Evolutionary conservation across 352 stramenopile species (phyloP), one percentile per base, ranked within the genome.

Genomic region (Globisporangium rhizosaccharum): DNA sequence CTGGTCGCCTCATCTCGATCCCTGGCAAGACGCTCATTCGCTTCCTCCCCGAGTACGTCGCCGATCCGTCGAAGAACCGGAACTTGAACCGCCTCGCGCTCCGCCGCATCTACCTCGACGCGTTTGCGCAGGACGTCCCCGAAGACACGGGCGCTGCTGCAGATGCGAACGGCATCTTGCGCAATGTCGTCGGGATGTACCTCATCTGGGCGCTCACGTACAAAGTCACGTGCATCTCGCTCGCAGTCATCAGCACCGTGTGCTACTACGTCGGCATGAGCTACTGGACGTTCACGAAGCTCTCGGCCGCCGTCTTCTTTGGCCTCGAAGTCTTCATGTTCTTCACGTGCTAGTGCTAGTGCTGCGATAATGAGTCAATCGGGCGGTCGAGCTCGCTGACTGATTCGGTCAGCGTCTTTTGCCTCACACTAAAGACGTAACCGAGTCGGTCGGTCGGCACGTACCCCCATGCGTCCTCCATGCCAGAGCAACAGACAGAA

Each of bases 41-140:
- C 11, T 94, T 85, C 62, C 70, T 94, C 28, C 84, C 84, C 0
- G 73, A 92, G 63, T 92, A 79, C 64, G 72, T 82, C 44, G 55
- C 70, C 10, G 79, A 94, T 52, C 78, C 76, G 45, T 66, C 70
- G 23, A 75, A 88, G 70, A 90, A 84, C 60, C 81, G 82, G 48
- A 92, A 94, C 59, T 71, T 83, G 62, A 94, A 94, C 66, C 84
- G 84, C 30, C 63, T 94, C 23, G 84, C 82, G 39, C 66, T 94
- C 61, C 84, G 84, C 39, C 82, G 82, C 49, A 82, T 94, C 47
- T 94, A 83, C 70, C 69, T 94, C 12, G 72, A 87, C 42, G 84
- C 79, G 2, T 88, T 86, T 54, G 75, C 73, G 3, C 73, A 87
- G 62, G 78, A 90, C 54, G 80, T 94, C 4, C 84, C 82, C 10